Conservation (phyloP, 768 basidiomycete species). For the Auricularia auricula-judae region DNA sequence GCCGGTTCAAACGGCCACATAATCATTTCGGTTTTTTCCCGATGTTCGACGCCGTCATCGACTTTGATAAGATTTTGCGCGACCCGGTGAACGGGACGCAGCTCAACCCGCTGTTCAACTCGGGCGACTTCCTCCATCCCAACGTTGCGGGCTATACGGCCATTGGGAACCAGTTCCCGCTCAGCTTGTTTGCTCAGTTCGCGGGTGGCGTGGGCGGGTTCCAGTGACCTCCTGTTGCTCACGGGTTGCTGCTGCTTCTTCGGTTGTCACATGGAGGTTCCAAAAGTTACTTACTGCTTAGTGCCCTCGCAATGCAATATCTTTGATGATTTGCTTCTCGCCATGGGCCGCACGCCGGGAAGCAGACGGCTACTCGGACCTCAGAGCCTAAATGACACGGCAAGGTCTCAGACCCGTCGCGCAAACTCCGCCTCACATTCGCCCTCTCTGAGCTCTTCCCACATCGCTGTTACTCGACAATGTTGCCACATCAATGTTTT, state of each 20-base stretch:
- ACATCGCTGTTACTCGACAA: no score
- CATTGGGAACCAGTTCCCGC: slow-evolving; percentile 30
- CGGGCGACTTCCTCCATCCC: slow-evolving; percentile 38
- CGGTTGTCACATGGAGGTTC: neutral
- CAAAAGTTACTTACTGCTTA: neutral
- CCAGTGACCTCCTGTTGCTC: neutral
- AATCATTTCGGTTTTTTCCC: no score
- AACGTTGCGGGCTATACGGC: slow-evolving; percentile 35
- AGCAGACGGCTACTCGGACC: no score
- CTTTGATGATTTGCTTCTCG: no score
- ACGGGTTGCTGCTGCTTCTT: neutral
- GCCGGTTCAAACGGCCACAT: no score
- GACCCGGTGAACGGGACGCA: slow-evolving; percentile 29
- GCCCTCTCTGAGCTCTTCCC: no score
- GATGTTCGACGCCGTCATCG: slow-evolving; percentile 37
- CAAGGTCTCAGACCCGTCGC: no score
- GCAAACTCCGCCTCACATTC: no score
- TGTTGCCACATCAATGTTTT: no score
- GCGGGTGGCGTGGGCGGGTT: slow-evolving; percentile 13
- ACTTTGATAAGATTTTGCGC: slow-evolving; percentile 32
- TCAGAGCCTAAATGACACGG: no score
- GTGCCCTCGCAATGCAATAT: no score
- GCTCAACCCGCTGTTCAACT: slow-evolving; percentile 27
- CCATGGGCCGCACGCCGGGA: no score
- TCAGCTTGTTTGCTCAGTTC: slow-evolving; percentile 27